A percentile compares a stretch with the other conserved stretches of the same genome.
These are phyloP conservation scores for Sporothrix protearum DNA, from an alignment of 2,329 filamentous ascomycete species.

Conservation along the genomic window DNA sequence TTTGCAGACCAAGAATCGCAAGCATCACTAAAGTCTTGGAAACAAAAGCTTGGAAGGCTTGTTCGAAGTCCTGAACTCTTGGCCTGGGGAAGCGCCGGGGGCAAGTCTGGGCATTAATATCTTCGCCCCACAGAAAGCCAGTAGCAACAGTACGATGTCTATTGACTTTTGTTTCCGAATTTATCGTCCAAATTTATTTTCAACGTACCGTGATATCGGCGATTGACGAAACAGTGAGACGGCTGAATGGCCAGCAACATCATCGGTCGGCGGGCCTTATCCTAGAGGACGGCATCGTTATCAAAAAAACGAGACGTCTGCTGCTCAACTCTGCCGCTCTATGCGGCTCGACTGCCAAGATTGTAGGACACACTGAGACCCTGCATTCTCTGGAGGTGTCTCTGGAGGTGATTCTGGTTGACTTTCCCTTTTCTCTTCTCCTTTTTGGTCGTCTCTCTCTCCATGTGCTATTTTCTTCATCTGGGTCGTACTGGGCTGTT, in stretches of 20 bases:
- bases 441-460: too few species aligned
- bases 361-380: constrained; percentile 1
- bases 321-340: constrained; percentile 13
- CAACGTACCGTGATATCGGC: too few species aligned
- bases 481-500: too few species aligned
- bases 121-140: background rate
- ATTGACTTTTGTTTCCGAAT: background rate
- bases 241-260: too few species aligned
- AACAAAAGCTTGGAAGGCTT: constrained; percentile 1
- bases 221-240: too few species aligned
- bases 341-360: constrained; percentile 11
- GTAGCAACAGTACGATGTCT: background rate
- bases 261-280: too few species aligned
- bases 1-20: background rate
- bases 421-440: background rate
- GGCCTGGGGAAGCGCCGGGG: background rate
- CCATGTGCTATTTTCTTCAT: too few species aligned
- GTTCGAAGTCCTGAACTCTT: too few species aligned
- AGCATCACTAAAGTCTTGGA: background rate
- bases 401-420: background rate
- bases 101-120: background rate
- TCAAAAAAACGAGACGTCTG: background rate
- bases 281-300: too few species aligned
- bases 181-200: too few species aligned
- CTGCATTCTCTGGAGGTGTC: constrained; percentile 8